These are phyloP conservation scores for Termitomyces sp. DNA, from an alignment of 768 basidiomycete species.

Conservation along the genomic window DNA sequence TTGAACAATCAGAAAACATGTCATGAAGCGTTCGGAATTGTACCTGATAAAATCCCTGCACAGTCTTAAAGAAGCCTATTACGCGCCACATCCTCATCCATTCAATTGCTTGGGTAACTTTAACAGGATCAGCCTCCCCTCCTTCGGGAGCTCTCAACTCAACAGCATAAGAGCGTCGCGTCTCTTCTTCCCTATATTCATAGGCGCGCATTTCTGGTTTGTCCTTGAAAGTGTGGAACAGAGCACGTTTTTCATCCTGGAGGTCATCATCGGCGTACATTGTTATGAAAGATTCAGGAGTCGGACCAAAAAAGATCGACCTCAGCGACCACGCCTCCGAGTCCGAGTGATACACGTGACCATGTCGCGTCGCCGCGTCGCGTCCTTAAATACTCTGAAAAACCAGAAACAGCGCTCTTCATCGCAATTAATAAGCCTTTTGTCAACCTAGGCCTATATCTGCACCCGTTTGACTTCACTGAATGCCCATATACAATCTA, in stretches of 20 bases:
- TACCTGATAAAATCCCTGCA: conserved; percentile 6
- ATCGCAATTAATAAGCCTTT: too few species aligned
- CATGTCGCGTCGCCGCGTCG: too few species aligned
- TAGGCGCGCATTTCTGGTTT: neutral
- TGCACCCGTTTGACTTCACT: too few species aligned
- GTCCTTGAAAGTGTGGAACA: neutral
- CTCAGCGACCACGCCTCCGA: too few species aligned
- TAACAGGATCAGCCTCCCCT: neutral
- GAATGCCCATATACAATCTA: too few species aligned
- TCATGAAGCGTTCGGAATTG: neutral
- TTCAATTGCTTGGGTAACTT: neutral
- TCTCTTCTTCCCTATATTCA: neutral
- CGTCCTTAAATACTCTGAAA: too few species aligned
- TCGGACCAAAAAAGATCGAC: too few species aligned
- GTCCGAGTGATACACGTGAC: too few species aligned
- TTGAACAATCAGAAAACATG: neutral
- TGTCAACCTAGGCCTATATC: too few species aligned
- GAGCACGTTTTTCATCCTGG: neutral
- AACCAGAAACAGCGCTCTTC: too few species aligned
- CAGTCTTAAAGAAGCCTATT: neutral
- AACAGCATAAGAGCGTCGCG: neutral
- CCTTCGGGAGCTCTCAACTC: neutral
- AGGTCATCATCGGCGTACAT: neutral
- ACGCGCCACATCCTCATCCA: neutral
- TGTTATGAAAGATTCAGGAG: too few species aligned